Evolutionary conservation across 164 flowering plant species (phyloP), one percentile per base, ranked within the genome.

Genomic region (Malania oleifera): DNA sequence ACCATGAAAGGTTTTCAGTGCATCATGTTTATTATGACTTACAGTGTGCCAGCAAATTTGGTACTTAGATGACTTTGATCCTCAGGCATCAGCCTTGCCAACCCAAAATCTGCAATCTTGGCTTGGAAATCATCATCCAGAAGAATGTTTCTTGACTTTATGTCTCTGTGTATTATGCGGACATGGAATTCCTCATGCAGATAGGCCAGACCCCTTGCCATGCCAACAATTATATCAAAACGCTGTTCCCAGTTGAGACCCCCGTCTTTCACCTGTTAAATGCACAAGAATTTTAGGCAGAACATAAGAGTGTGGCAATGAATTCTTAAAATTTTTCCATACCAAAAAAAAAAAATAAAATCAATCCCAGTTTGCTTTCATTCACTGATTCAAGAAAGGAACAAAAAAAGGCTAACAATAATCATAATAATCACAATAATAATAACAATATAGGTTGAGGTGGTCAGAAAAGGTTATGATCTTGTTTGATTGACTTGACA

Each of bases 21-120:
- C n/a, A n/a, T n/a, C n/a, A n/a, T n/a, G n/a, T n/a, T n/a, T 18
- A 4, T 17, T 1, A 17, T 0, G 11, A 69, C 82, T 77, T 63
- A 84, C 90, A 82, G 48, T 34, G 86, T 84, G 23, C 90, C 90
- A 0, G 83, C 86, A 62, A 84, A 76, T 72, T 57, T 73, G 54
- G 86, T 81, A 63, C 63, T 78, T 22, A 80, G 54, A 70, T 84
- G 89, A 62, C 70, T 77, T 46, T 67, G 70, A 68, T 75, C 73
- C 57, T 73, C 80, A 10, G 86, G 84, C n/a, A 79, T 69, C 59
- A 80, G 78, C 67, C 81, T 74, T 23, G 86, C 86, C 50, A 82
- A 63, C 22, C 83, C 90, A 44, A 82, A 82, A 64, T 84, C 90
- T 0, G 85, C 83, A 44, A 82, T 80, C 65, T 71, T 78, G 40